Evolutionary conservation across 2,329 filamentous ascomycete species (phyloP).

Genomic region (Microdochium trichocladiopsis): DNA sequence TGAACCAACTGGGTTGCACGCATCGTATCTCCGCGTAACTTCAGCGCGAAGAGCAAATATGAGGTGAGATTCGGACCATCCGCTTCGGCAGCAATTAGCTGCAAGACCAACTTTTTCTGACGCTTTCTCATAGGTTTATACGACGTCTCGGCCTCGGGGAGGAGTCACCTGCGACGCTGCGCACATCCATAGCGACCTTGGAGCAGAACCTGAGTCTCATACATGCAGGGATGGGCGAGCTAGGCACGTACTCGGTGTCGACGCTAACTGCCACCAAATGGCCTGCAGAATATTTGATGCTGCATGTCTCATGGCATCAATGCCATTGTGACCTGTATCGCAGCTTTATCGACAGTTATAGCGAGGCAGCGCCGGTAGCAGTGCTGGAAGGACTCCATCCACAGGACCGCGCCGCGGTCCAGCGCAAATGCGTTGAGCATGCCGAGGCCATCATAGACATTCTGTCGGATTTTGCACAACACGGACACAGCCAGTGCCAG

Average conservation of each 20-base stretch:
- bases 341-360: constrained; percentile 30
- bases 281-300: constrained; percentile 20
- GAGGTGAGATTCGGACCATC: constrained; percentile 10
- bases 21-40: constrained; percentile 15
- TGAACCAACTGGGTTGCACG: constrained; percentile 12
- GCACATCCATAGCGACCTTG: constrained; percentile 13
- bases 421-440: constrained; percentile 26
- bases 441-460: constrained; percentile 29
- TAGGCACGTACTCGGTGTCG: constrained; percentile 14
- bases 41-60: constrained; percentile 17
- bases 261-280: constrained; percentile 9
- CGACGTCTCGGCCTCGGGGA: constrained; percentile 18
- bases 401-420: constrained; percentile 20
- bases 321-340: constrained; percentile 36
- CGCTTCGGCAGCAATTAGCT: neutral
- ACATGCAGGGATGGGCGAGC: constrained; percentile 8
- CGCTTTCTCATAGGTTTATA: constrained; percentile 13
- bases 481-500: constrained; percentile 14
- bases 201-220: constrained; percentile 15
- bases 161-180: constrained; percentile 13
- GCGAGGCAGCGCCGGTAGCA: constrained; percentile 26
- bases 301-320: constrained; percentile 30
- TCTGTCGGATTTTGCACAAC: constrained; percentile 18
- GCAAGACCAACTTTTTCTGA: neutral
- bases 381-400: constrained; percentile 18